Evolutionary conservation across 1,284 basidiomycete genomes (phyloP).

Genomic region (Irpex lacteus): DNA sequence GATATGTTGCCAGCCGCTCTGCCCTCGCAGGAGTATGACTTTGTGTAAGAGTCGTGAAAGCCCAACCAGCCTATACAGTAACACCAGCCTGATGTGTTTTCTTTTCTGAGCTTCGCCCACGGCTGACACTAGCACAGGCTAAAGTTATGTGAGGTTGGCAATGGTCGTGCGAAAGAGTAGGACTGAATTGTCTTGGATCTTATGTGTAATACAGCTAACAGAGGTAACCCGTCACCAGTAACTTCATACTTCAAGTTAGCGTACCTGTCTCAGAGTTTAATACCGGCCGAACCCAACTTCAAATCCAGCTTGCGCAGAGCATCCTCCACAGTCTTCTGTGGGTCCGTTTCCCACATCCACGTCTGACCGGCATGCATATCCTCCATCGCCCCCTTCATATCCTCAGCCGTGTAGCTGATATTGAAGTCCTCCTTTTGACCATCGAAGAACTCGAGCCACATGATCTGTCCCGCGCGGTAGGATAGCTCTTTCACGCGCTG

Average conservation of each 20-base stretch:
- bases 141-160: too few relatives aligned
- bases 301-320: neutral
- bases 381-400: neutral
- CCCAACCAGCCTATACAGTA: too few relatives aligned
- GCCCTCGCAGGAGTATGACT: neutral
- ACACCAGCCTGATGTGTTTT: too few relatives aligned
- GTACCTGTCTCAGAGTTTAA: neutral
- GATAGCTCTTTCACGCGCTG: neutral
- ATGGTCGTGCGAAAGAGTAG: too few relatives aligned
- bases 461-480: neutral
- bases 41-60: neutral
- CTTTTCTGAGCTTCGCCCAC: too few relatives aligned
- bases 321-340: neutral
- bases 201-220: too few relatives aligned
- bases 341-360: neutral
- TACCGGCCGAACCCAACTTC: neutral
- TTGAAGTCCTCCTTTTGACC: neutral
- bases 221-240: too few relatives aligned
- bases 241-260: too few relatives aligned
- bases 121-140: too few relatives aligned
- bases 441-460: neutral
- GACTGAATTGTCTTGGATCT: too few relatives aligned
- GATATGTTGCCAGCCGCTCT: neutral
- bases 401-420: neutral
- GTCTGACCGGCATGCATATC: neutral